Conservation (phyloP, 1,284 basidiomycete species). For the Trichosporon coremiiforme region DNA sequence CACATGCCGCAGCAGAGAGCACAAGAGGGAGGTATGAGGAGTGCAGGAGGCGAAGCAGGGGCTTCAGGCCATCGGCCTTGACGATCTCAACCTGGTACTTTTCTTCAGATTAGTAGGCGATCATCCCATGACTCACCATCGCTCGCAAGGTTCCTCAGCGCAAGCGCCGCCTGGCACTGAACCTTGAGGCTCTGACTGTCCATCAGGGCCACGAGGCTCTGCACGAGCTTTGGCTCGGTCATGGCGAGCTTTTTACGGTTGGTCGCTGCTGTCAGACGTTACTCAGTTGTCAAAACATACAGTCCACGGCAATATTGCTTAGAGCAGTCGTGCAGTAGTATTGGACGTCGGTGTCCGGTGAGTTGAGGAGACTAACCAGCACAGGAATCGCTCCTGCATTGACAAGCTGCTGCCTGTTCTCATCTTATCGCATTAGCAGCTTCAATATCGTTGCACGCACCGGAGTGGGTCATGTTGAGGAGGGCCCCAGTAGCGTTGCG, state of each 20-base stretch:
- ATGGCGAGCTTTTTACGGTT: conserved; percentile 96
- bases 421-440: conserved; percentile 63
- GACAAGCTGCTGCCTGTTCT: conserved; percentile 97
- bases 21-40: conserved; percentile 99
- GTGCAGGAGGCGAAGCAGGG: conserved; percentile 89
- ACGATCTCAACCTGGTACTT: conserved; percentile 99
- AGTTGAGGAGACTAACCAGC: conserved; percentile 90
- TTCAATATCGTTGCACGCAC: conserved; percentile 57
- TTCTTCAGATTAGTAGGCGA: conserved; percentile 62
- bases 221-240: conserved; percentile 91
- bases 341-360: conserved; percentile 98
- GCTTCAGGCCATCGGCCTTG: conserved; percentile 88
- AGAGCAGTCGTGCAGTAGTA: conserved; percentile 99
- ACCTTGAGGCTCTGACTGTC: conserved; percentile 97
- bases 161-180: conserved; percentile 97
- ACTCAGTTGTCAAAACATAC: conserved; percentile 56
- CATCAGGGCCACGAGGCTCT: conserved; percentile 94
- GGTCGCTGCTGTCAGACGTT: conserved; percentile 59
- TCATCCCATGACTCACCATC: conserved; percentile 69
- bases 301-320: conserved; percentile 97
- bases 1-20: conserved; percentile 96
- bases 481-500: conserved; percentile 97
- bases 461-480: conserved; percentile 99
- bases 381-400: conserved; percentile 98
- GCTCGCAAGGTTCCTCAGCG: conserved; percentile 92